These are phyloP conservation scores for Petunia axillaris DNA, from an alignment of 257 asterid species.

Conservation along the genomic window DNA sequence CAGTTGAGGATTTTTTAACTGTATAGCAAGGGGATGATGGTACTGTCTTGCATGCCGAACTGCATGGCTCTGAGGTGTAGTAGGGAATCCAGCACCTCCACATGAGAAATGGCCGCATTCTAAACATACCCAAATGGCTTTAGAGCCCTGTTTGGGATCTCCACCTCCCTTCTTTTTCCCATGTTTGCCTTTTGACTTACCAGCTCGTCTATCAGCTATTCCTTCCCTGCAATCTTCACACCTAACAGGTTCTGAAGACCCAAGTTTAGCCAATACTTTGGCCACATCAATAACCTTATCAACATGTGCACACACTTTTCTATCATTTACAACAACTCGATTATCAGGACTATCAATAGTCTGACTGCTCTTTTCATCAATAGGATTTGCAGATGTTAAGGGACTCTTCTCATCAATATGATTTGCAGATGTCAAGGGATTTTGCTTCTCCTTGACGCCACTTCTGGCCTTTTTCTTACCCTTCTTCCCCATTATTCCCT, in stretches of 20 bases:
- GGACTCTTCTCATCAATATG: constrained; percentile 29
- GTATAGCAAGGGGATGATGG: constrained; percentile 70
- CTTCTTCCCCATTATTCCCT: constrained; percentile 74
- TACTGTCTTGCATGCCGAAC: constrained; percentile 67
- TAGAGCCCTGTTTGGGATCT: constrained; percentile 28
- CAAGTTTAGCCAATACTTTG: constrained; percentile 53
- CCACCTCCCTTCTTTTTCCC: constrained; percentile 62
- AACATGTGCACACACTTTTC: constrained; percentile 62
- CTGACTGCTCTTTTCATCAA: constrained; percentile 31
- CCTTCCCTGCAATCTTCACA: constrained; percentile 81
- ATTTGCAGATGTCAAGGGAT: constrained; percentile 38
- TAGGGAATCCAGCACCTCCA: constrained; percentile 86
- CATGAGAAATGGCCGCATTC: constrained; percentile 82
- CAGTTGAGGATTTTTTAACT: constrained; percentile 68
- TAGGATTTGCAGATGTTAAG: constrained; percentile 31
- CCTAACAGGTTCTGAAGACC: constrained; percentile 42
- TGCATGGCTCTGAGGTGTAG: constrained; percentile 80
- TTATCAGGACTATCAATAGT: constrained; percentile 41
- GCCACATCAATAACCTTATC: constrained; percentile 61
- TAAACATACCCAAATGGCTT: constrained; percentile 83
- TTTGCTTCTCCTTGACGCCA: constrained; percentile 61
- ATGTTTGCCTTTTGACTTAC: constrained; percentile 61
- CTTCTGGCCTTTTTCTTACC: constrained; percentile 69
- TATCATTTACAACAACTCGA: constrained; percentile 46
- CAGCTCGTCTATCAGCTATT: constrained; percentile 50